Evolutionary conservation across 768 basidiomycete species (phyloP), one percentile per base, ranked within the genome.

Genomic region (Lactarius deliciosus): DNA sequence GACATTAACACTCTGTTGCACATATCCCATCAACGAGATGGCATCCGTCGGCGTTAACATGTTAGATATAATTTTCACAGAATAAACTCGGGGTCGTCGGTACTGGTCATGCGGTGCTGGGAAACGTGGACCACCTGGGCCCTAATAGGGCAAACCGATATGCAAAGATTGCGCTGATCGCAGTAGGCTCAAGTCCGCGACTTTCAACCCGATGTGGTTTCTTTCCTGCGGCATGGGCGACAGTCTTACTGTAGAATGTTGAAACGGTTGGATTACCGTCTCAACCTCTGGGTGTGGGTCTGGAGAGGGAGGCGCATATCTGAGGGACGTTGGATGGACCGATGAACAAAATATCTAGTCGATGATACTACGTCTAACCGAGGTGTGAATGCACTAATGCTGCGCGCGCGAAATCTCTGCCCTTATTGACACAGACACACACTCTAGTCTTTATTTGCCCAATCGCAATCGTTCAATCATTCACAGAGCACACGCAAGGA

Each of bases 281-380:
- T 90, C 89, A 4, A 88, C 83, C 3, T 86, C 82, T 0, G 86
- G 84, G 66, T 88, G 84, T 0, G 86, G 85, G 69, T 89, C 84
- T 0, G 87, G 88, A 36, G 82, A 81, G 18, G 88, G 88, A 6
- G 84, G 75, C 1, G 85, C 81, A 72, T 82, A 85, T 41, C 87
- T 87, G 32, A 87, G 77, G 1, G 82, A 80, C 60, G 87, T 78
- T 1, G 89, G 84, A 89, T 3, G 87, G 88, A 4, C 88, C 87
- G 61, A 89, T 83, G 75, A 87, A 86, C 25, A 87, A 75, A 16
- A 81, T 80, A 66, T 85, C 83, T 82, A 38, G n/a, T 11, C 1
- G 34, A 36, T n/a, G 16, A 7, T 56, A 8, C 43, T 20, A 30
- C 53, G 25, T 15, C 30, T 18, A 57, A 18, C 20, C 36, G n/a